Base-by-base conservation (phyloP, 2,329 filamentous ascomycete genomes). In the Fusarium oligoseptatum region DNA sequence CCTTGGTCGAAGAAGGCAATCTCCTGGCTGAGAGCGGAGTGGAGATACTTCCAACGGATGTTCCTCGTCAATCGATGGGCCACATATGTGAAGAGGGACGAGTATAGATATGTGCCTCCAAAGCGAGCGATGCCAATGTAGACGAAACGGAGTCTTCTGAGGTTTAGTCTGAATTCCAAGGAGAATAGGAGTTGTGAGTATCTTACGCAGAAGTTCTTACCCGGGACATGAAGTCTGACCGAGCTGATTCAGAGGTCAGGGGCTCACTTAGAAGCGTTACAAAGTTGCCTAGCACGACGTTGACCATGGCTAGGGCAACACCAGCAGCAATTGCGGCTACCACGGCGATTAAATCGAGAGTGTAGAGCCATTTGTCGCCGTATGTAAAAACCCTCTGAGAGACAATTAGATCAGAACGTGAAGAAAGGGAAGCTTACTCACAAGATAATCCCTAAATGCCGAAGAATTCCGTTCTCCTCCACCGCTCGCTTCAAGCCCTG, bases 81-180 rank as follows among this genome's bases (percentile, higher is more conserved):
- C 5, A 85, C 82, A 43, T 88, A 85, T 9, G 85, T 88, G 22
- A 88, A 78, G 43, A 81, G 78, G 4, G 79, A 76, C 34, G 81
- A 81, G 75, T 84, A 82, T n/a, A 84, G 75, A 71, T 90, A 90
- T 9, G 85, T 82, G 10, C 87, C 76, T 24, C 80, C 75, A 68
- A 90, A 87, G 29, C 87, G 85, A 0, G 80, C 88, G 60, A 89
- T 80, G 73, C 89, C 89, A n/a, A 91, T 81, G 70, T 90, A 90
- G 43, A 90, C 81, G 69, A 90, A 89, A 77, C 87, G 90, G 3
- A 91, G 80, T 1, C 85, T 86, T 20, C 5, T 15, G 8, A 24
- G 14, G 6, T 4, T 57, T 6, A 57, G 20, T n/a, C 11, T 34
- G 1, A 2, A 6, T 15, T 24, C 14, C 3, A 10, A 22, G 2